Evolutionary conservation across 352 stramenopile species (phyloP).

Genomic region (Pythium insidiosum): DNA sequence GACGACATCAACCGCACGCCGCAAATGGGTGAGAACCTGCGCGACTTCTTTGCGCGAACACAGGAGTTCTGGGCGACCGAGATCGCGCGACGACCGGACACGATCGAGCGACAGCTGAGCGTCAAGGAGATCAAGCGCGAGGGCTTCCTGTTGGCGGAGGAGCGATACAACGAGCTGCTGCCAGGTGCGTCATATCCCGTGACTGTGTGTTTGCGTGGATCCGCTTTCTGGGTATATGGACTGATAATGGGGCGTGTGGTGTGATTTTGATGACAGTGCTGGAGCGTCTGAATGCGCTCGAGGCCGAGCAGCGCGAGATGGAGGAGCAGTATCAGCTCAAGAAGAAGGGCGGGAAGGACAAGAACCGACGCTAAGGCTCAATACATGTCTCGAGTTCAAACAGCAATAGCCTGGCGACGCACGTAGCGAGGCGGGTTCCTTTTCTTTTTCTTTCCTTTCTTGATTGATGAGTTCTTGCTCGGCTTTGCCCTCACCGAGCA

Average conservation of each 20-base stretch:
- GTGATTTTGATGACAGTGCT: conserved; percentile 31
- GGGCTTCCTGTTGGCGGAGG: conserved; percentile 63
- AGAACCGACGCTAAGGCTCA: conserved; percentile 32
- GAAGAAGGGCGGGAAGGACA: conserved; percentile 73
- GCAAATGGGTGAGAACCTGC: conserved; percentile 76
- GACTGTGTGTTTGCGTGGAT: background rate
- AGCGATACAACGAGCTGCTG: conserved; percentile 74
- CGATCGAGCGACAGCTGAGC: conserved; percentile 56
- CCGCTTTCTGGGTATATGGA: background rate
- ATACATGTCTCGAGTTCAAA: background rate
- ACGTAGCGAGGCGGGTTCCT: too few relatives aligned
- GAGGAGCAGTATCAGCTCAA: conserved; percentile 70
- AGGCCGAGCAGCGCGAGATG: conserved; percentile 70
- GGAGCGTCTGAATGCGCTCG: conserved; percentile 71
- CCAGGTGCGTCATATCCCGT: conserved; percentile 31
- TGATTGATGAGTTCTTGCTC: background rate
- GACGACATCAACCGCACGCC: conserved; percentile 63
- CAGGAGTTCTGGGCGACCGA: conserved; percentile 55
- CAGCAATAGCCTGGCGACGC: too few relatives aligned
- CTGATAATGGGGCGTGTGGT: conserved; percentile 3
- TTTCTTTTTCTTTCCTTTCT: background rate
- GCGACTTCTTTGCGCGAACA: conserved; percentile 85
- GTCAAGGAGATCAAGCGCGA: conserved; percentile 86
- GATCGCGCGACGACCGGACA: conserved; percentile 50
- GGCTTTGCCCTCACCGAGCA: conserved; percentile 19